Evolutionary conservation across 1,284 basidiomycete species (phyloP), one percentile per base, ranked within the genome.

Genomic region (Melanopsichium pennsylvanicum): DNA sequence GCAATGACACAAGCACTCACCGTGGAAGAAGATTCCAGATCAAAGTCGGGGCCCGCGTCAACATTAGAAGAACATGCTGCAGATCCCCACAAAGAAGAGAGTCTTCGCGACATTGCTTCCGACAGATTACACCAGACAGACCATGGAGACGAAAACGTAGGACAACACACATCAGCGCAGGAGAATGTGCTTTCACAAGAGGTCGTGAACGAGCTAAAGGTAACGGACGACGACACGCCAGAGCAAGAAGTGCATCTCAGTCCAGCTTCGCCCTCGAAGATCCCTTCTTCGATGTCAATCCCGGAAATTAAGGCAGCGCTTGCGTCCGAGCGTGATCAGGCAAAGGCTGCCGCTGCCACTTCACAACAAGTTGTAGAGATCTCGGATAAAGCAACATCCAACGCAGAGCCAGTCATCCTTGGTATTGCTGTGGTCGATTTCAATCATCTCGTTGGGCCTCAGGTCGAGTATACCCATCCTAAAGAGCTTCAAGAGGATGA

Each of bases 401-500:
- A 34, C 5, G 40, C 18, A 2, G 42, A 51, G 23, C 59, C 55
- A 1, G 64, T 78, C 33, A 72, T 81, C 11, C 61, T 80, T 5
- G 79, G 79, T 19, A 60, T 81, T 10, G 78, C 75, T 2, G 76
- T 81, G 0, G 76, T 81, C 32, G 76, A 81, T 45, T 80, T 81
- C 58, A 77, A 81, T 38, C 79, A 81, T 34, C 69, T 77, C 16
- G 76, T 78, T 18, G 79, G 79, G 1, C 79, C 79, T 2, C 76
- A 79, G 34, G 68, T 81, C 23, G 79, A 81, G 27, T 79, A 74
- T 27, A 58, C 76, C 2, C 66, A 75, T 51, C 79, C 79, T 3
- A 44, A 42, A 13, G 56, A 68, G 21, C 64, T 80, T 21, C 51
- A 70, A 21, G 41, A 78, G 11, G 78, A 80, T 27, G 63, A 74